A percentile compares a stretch with the other conserved stretches of the same genome.
Conservation (phyloP, 2,329 filamentous ascomycete genomes). For the Chrysoporthe deuterocubensis region DNA sequence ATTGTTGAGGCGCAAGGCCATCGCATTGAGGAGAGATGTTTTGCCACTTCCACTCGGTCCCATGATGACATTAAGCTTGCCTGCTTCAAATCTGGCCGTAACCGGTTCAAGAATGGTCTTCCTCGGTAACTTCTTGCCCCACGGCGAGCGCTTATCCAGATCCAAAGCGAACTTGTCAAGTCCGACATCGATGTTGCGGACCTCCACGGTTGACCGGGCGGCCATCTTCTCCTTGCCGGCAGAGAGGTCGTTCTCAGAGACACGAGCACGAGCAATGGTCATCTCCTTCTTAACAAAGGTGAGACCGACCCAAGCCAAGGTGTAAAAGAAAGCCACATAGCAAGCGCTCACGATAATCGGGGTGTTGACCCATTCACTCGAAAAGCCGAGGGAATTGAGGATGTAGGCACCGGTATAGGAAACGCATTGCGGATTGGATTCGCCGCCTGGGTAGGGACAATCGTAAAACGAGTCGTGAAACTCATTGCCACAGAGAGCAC, state of each 20-base stretch:
- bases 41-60: constrained; percentile 79
- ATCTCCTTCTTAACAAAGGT: constrained; percentile 70
- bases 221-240: constrained; percentile 73
- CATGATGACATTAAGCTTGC: constrained; percentile 77
- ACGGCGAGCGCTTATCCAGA: constrained; percentile 63
- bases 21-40: constrained; percentile 73
- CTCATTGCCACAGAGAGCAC: constrained; percentile 73
- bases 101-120: constrained; percentile 70
- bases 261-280: constrained; percentile 67
- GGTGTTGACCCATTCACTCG: constrained; percentile 66
- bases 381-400: constrained; percentile 70
- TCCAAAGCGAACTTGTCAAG: constrained; percentile 67
- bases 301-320: constrained; percentile 63
- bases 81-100: constrained; percentile 68
- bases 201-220: constrained; percentile 53
- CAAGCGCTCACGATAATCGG: constrained; percentile 67
- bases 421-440: constrained; percentile 65
- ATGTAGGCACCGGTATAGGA: constrained; percentile 73
- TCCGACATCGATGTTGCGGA: constrained; percentile 66
- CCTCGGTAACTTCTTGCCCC: constrained; percentile 54
- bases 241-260: constrained; percentile 63
- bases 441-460: constrained; percentile 67
- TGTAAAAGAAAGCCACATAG: constrained; percentile 67
- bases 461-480: constrained; percentile 74
- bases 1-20: constrained; percentile 69